phyloP scores from a whole-genome alignment of 371 early-diverging fungal genomes.

The Mortierella sp. region DNA sequence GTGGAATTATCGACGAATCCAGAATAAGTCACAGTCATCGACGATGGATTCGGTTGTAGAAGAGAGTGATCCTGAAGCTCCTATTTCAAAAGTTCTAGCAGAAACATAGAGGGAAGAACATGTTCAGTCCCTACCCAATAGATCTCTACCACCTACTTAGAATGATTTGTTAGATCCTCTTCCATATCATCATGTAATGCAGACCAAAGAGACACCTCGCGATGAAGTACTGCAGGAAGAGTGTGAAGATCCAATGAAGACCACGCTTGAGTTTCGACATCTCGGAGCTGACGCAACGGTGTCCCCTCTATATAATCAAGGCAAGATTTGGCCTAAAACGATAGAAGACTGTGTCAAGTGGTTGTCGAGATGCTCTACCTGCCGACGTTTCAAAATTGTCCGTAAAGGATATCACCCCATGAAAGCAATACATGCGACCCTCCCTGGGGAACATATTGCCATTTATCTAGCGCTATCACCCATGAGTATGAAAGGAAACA shows the following conservation, averaged over 20 bases:
- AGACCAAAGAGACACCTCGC: no score
- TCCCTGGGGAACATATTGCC: conserved; percentile 24
- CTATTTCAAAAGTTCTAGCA: no score
- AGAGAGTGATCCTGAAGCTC: no score
- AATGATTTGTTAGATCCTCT: no score
- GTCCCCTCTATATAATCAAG: neutral
- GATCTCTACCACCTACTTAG: no score
- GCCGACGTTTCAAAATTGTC: conserved; percentile 19
- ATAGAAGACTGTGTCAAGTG: conserved; percentile 3
- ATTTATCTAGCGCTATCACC: conserved; percentile 14
- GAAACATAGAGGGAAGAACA: no score
- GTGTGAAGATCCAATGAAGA: neutral
- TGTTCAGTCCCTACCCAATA: no score
- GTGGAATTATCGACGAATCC: no score
- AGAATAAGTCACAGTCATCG: no score
- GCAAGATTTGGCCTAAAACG: conserved; percentile 6
- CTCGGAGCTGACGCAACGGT: conserved; percentile 14
- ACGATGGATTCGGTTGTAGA: no score
- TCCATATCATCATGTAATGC: no score
- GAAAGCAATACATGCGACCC: conserved; percentile 10
- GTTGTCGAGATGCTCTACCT: neutral
- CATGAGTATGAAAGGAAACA: conserved; percentile 2
- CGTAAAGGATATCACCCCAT: conserved; percentile 14
- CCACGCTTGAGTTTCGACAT: conserved; percentile 8
- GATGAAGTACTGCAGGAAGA: neutral